Conservation (phyloP, 768 basidiomycete species). For the Calocera viscosa region DNA sequence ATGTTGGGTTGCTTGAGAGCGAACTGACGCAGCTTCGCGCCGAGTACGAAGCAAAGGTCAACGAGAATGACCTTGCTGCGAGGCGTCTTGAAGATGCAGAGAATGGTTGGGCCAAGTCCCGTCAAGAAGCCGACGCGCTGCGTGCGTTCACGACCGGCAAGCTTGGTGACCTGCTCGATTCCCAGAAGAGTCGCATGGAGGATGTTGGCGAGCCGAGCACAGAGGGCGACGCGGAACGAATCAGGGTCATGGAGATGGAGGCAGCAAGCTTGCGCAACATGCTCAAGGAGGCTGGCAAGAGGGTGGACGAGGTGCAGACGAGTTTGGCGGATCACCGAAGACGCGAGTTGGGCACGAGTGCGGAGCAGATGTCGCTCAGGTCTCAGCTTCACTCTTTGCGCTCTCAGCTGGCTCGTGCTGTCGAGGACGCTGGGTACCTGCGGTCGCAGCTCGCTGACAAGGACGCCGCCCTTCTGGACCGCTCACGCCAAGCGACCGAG, state of each 20-base stretch:
- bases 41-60: slow-evolving; percentile 63
- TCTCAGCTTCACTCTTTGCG: slow-evolving; percentile 66
- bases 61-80: slow-evolving; percentile 60
- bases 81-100: slow-evolving; percentile 64
- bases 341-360: slow-evolving; percentile 49
- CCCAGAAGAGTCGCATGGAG: slow-evolving; percentile 69
- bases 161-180: slow-evolving; percentile 75
- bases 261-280: slow-evolving; percentile 60
- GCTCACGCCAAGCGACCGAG: slow-evolving; percentile 53
- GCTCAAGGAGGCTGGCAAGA: slow-evolving; percentile 63
- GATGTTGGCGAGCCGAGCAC: slow-evolving; percentile 61
- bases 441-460: slow-evolving; percentile 56
- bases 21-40: slow-evolving; percentile 68
- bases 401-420: slow-evolving; percentile 52
- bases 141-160: slow-evolving; percentile 74
- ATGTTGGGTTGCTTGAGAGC: slow-evolving; percentile 54
- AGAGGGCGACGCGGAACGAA: slow-evolving; percentile 69
- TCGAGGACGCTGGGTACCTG: slow-evolving; percentile 54
- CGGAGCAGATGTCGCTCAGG: slow-evolving; percentile 49
- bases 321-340: slow-evolving; percentile 57
- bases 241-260: slow-evolving; percentile 70
- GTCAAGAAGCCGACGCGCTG: slow-evolving; percentile 86
- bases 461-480: slow-evolving; percentile 53
- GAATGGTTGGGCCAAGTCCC: slow-evolving; percentile 81
- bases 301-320: slow-evolving; percentile 53